Conservation (phyloP, 805 yeast genomes). For the Schwanniomyces polymorphus region DNA sequence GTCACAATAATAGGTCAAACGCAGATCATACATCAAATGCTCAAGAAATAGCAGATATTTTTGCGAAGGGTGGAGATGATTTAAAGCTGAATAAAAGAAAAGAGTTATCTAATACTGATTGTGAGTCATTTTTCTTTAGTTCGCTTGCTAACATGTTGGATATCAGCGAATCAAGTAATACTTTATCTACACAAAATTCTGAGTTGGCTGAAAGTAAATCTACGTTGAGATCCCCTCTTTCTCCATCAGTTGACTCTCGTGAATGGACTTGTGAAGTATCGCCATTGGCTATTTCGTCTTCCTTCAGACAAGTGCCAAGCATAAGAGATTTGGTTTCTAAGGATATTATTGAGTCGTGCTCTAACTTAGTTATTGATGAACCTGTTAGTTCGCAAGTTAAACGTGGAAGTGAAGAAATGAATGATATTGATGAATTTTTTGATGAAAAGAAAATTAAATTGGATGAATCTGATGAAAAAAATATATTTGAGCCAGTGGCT, state of each 20-base stretch:
- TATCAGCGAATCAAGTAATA: constrained; percentile 28
- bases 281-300: constrained; percentile 43
- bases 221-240: constrained; percentile 30
- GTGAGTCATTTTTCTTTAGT: constrained; percentile 49
- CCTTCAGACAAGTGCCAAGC: constrained; percentile 45
- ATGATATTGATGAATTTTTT: constrained; percentile 33
- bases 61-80: constrained; percentile 31
- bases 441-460: constrained; percentile 33
- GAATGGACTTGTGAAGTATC: constrained; percentile 48
- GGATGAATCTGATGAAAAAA: constrained; percentile 17
- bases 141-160: constrained; percentile 52
- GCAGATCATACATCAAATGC: constrained; percentile 3
- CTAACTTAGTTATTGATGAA: constrained; percentile 11
- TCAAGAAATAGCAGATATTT: constrained; percentile 22
- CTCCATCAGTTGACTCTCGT: constrained; percentile 28
- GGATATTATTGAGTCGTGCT: constrained; percentile 24
- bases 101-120: constrained; percentile 45
- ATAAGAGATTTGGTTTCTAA: constrained; percentile 32
- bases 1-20: constrained; percentile 12
- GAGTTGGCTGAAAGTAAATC: constrained; percentile 1
- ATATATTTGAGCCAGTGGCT: constrained; percentile 29
- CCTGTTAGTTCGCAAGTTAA: constrained; percentile 14
- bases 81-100: constrained; percentile 45
- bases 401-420: constrained; percentile 20
- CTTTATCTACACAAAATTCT: constrained; percentile 10